Evolutionary conservation across 306 rosid genomes (phyloP), one percentile per base, ranked within the genome.

Genomic region (Pueraria montana): DNA sequence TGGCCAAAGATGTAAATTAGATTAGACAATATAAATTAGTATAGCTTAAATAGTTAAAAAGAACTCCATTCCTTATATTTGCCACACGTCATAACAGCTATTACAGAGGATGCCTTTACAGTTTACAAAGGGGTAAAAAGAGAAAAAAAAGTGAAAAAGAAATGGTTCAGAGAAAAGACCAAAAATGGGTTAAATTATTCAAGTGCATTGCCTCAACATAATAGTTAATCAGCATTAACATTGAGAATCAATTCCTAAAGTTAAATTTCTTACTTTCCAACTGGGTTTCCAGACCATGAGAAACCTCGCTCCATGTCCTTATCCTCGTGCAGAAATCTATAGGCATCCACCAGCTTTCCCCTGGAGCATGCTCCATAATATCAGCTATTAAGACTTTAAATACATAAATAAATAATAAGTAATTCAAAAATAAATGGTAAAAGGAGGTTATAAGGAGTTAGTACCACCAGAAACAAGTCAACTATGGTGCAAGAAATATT

Each of bases 261-360:
- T 30, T 50, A 14, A 61, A 76, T 34, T 67, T 83, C 92, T 89
- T 88, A 96, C 99, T 85, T 96, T 71, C 99, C 99, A 64, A 93
- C 77, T 64, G 99, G 98, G 83, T 96, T 70, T 79, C 98, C 99
- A 5, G 99, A 96, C 99, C 99, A 96, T 34, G 98, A 96, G 87
- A 96, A 96, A 79, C 98, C 99, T 46, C 77, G 40, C 68, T 91
- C 97, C 94, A 91, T 93, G 86, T 96, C 97, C 83, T 89, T 92
- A 64, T 96, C 96, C 84, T 88, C 52, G 87, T 96, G 96, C 79
- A 91, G 89, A 53, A 85, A 90, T 89, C 99, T 92, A 76, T 93
- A 93, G 77, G 97, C 97, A 88, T 96, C 99, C 30, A 93, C 82
- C 86, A 96, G 89, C 87, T 92, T 92, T 67, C 99, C 99, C 92